These are phyloP conservation scores for Macrocystidia cucumis DNA, from an alignment of 1,284 basidiomycete species.

Conservation along the genomic window DNA sequence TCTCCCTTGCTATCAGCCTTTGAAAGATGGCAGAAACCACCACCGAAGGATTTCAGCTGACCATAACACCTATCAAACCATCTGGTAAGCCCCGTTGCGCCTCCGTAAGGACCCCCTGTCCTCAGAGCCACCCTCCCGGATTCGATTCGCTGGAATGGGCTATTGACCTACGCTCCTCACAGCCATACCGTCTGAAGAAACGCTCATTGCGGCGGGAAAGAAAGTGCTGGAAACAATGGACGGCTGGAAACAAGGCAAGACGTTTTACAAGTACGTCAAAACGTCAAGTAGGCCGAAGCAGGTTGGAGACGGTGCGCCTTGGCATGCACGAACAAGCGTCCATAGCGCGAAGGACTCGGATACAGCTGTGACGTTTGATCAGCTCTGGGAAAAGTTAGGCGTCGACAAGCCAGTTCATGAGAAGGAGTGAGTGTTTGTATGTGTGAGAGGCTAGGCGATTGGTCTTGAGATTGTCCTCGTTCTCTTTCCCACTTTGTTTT, in stretches of 20 bases:
- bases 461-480: background rate
- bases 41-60: too few species aligned
- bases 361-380: constrained; percentile 70
- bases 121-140: background rate
- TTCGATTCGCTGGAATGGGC: constrained; percentile 1
- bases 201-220: constrained; percentile 43
- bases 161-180: constrained; percentile 1
- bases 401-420: constrained; percentile 61
- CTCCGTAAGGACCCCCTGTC: background rate
- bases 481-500: constrained; percentile 1
- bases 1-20: too few species aligned
- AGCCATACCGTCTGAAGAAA: constrained; percentile 58
- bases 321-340: constrained; percentile 62
- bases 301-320: constrained; percentile 45
- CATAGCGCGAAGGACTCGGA: constrained; percentile 54
- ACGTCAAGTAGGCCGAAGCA: constrained; percentile 45
- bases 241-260: constrained; percentile 62
- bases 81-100: constrained; percentile 25
- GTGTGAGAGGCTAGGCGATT: background rate
- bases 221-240: constrained; percentile 46
- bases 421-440: constrained; percentile 58
- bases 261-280: constrained; percentile 47
- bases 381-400: constrained; percentile 62
- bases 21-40: too few species aligned
- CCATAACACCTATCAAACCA: constrained; percentile 33